Conservation (phyloP, 2,329 filamentous ascomycete genomes). For the Pseudopyrenochaeta lycopersici region DNA sequence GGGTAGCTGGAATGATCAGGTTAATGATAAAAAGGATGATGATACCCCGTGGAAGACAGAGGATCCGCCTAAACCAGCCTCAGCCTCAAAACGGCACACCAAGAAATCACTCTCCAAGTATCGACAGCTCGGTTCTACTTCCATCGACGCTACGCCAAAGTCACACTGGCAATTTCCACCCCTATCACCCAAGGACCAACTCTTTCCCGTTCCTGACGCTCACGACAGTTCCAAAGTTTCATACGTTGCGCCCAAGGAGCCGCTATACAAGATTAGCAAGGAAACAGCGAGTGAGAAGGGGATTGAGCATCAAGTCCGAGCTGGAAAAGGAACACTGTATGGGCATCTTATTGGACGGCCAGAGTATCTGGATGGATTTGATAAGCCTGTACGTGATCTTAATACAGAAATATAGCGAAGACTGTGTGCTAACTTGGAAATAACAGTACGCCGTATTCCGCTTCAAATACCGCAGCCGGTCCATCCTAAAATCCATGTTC, state of each 20-base stretch:
- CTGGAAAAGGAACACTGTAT: constrained; percentile 50
- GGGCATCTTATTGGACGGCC: constrained; percentile 49
- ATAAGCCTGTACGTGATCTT: constrained; percentile 29
- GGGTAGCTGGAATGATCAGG: neutral
- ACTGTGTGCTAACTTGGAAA: neutral
- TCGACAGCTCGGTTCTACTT: constrained; percentile 7
- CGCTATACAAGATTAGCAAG: constrained; percentile 29
- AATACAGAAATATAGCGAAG: neutral
- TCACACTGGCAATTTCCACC: constrained; percentile 44
- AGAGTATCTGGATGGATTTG: constrained; percentile 52
- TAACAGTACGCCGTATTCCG: constrained; percentile 57
- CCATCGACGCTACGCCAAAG: constrained; percentile 19
- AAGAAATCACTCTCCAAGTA: constrained; percentile 21
- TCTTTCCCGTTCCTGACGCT: constrained; percentile 23
- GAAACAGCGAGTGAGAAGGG: constrained; percentile 18
- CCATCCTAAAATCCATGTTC: constrained; percentile 47
- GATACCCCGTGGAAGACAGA: neutral
- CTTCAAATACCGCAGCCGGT: constrained; percentile 56
- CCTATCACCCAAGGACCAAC: constrained; percentile 2
- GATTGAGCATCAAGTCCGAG: constrained; percentile 43
- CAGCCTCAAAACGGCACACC: constrained; percentile 11
- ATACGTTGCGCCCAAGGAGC: constrained; percentile 36
- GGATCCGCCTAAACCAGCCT: neutral
- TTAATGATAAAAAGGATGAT: neutral
- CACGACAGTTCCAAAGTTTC: constrained; percentile 13